phyloP scores from a whole-genome alignment of 805 yeast species.

The Ogataea methanolica region DNA sequence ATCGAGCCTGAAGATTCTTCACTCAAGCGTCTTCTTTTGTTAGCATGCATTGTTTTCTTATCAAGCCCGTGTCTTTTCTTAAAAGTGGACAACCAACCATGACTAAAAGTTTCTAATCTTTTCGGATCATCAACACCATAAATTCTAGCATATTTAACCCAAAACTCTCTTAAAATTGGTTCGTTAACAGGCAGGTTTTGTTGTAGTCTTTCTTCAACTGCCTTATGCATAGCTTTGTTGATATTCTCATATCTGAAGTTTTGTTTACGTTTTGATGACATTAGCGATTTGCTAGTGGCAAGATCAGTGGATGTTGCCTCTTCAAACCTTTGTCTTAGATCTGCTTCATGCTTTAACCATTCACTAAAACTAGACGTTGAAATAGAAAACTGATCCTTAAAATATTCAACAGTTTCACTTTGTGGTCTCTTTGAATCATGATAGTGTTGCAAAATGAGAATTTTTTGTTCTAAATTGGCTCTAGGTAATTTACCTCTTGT shows the following conservation, averaged over 20 bases:
- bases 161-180: conserved; percentile 50
- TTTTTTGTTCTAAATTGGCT: conserved; percentile 56
- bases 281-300: conserved; percentile 18
- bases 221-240: conserved; percentile 53
- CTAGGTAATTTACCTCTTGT: conserved; percentile 33
- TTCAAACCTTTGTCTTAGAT: conserved; percentile 41
- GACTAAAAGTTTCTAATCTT: conserved; percentile 48
- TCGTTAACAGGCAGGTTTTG: conserved; percentile 47
- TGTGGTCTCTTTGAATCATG: conserved; percentile 48
- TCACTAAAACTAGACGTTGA: conserved; percentile 59
- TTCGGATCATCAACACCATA: conserved; percentile 60
- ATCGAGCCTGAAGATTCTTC: neutral
- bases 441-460: conserved; percentile 48
- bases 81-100: conserved; percentile 61
- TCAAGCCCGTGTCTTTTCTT: conserved; percentile 47
- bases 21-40: neutral
- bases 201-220: conserved; percentile 42
- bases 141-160: conserved; percentile 51
- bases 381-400: conserved; percentile 45
- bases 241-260: conserved; percentile 54
- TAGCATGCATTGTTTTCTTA: conserved; percentile 9
- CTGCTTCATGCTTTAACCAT: conserved; percentile 54
- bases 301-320: conserved; percentile 26
- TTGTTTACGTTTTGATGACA: conserved; percentile 38
- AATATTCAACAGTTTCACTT: conserved; percentile 52